Evolutionary conservation across 441 rosid species (phyloP), one percentile per base, ranked within the genome.

Genomic region (Erodium chrysanthum): DNA sequence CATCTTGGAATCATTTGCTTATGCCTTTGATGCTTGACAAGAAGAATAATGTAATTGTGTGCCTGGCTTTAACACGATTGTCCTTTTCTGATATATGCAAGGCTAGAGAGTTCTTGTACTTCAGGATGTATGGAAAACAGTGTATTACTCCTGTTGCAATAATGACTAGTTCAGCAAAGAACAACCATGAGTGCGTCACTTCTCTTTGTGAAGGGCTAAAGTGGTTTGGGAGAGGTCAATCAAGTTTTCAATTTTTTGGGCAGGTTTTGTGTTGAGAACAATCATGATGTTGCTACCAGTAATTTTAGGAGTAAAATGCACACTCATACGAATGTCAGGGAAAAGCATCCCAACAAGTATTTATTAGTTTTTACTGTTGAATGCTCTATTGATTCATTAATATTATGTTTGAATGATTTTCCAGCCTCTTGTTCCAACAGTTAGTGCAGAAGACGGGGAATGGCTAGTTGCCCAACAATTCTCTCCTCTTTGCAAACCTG

Each of bases 91-190:
- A 37, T 72, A 64, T 68, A 71, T 79, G 74, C 71, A 69, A 90
- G 97, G 96, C 96, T 69, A 82, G 97, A 77, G 98, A 93, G 75
- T 93, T 78, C 76, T 81, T 93, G 76, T 79, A 90, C 86, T 93
- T 87, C 88, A 93, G 88, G 82, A 66, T 93, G 59, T 82, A 83
- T 75, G 93, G 90, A 65, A 86, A 84, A 66, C 97, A 93, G 74
- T 89, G 95, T 65, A 82, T 89, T 73, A 93, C 91, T 14, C 97
- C 97, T 60, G 86, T 90, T 73, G 97, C 98, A 22, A 89, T 93
- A 71, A 90, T 93, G 97, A 93, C 96, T 35, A 93, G 98, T 81
- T 75, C 97, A 11, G 98, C 98, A 44, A 93, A 89, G 85, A 89
- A 87, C 73, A 90, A 93, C 77, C 97, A 93, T 68, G 79, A 85